Base-by-base conservation (phyloP, 306 rosid species). In the Acacia crassicarpa region DNA sequence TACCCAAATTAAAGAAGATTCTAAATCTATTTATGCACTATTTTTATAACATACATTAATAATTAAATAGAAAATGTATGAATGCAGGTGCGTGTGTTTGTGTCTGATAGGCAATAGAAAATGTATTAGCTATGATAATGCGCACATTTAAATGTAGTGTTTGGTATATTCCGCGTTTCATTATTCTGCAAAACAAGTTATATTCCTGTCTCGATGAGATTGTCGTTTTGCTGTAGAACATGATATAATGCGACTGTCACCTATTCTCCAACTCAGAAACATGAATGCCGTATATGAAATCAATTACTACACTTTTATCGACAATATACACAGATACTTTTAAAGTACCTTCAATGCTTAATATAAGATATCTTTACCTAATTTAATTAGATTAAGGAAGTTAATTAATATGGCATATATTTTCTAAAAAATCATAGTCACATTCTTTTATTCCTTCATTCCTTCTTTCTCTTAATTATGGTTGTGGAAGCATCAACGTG, bases 331-430 rank as follows among this genome's bases (percentile, higher is more conserved):
- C 40, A 35, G n/a, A n/a, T 35, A 5, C 8, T 35, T 35, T 35
- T 35, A 35, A 4, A 35, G 0, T 35, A 1, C 6, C 0, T 35
- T 5, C 1, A 0, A 5, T 38, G 1, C 1, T 38, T 0, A 38
- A 0, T 38, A 6, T 38, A 38, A 6, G 8, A 38, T 6, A 38
- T 38, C 1, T 38, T 38, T 38, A 38, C 0, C 8, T 38, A 38
- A 38, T 38, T 38, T 38, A 1, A 38, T 38, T 38, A 38, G 0
- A 38, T 5, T 38, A 38, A 38, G 1, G 1, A 38, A 38, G 7
- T 35, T 38, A 38, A 8, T 35, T 5, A 6, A 38, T 6, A 38
- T 38, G 0, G 6, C 1, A 38, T 38, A 1, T 38, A 6, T 35
- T 35, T 35, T 35, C 8, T 35, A 35, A 35, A 35, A 5, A 1